Conservation (phyloP, 768 basidiomycete species). For the Glaciozyma martinii region DNA sequence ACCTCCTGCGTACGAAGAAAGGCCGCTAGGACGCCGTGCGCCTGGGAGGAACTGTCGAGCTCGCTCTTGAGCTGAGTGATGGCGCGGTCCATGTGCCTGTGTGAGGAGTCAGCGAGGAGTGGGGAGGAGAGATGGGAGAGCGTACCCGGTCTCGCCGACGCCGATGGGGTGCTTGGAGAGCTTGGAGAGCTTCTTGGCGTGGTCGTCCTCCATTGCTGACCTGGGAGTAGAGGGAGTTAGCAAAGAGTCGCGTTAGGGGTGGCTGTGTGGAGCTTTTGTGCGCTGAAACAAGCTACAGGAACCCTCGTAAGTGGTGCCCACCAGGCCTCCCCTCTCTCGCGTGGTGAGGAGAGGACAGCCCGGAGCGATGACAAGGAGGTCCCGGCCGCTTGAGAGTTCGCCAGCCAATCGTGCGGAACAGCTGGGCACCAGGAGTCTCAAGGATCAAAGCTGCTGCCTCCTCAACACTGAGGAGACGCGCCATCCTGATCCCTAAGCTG, state of each 20-base stretch:
- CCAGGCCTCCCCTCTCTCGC: too few species aligned
- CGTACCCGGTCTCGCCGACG: conserved; percentile 87
- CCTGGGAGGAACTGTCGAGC: conserved; percentile 69
- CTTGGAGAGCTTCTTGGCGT: conserved; percentile 78
- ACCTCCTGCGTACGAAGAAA: conserved; percentile 68
- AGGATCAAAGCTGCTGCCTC: too few species aligned
- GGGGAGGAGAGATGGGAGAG: conserved; percentile 23
- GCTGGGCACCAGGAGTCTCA: too few species aligned
- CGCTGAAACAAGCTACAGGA: too few species aligned
- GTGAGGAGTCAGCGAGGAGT: background rate
- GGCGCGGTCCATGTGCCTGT: conserved; percentile 43
- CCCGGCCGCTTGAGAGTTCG: too few species aligned
- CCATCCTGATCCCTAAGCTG: too few species aligned
- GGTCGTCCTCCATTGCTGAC: conserved; percentile 86
- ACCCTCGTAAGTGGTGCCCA: too few species aligned
- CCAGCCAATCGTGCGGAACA: too few species aligned
- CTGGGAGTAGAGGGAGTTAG: conserved; percentile 43
- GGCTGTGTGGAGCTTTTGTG: too few species aligned
- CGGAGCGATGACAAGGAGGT: too few species aligned
- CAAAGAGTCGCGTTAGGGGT: background rate
- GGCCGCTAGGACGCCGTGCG: conserved; percentile 62
- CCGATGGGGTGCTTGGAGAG: conserved; percentile 68
- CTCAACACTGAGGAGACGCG: too few species aligned
- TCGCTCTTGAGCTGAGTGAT: conserved; percentile 71
- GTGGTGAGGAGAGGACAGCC: too few species aligned